Evolutionary conservation across 305 asterid species (phyloP), one percentile per base, ranked within the genome.

Genomic region (Stenogyne calaminthoides): DNA sequence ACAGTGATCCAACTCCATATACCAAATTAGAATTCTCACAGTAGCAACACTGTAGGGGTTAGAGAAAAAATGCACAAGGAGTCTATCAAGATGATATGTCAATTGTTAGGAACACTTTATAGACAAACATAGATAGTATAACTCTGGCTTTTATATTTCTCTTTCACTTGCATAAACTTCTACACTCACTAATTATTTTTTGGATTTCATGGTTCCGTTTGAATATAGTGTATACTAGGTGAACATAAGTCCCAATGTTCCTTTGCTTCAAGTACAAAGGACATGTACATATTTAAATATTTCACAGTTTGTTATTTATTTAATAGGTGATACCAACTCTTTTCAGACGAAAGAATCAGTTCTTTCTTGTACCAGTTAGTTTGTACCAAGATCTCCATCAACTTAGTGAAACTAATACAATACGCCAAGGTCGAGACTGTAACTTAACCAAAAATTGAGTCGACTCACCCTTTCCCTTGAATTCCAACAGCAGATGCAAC

Each of bases 401-500:
- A 67, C 67, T 29, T 62, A 20, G 55, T 55, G 34, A 74, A 69
- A 69, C 25, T 34, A 46, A 9, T 74, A 64, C 9, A 18, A 42
- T 40, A 37, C 47, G 54, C 71, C 60, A 55, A 70, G 55, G 47
- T 47, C 58, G 37, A 29, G 72, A 63, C 5, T 32, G 19, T 34
- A 72, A 72, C 78, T 51, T 67, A 6, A 58, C 44, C 57, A 59
- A 9, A 29, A 78, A 67, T 52, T 18, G 6, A 72, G 32, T 19
- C 81, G 62, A 10, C 92, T 88, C 80, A 92, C 99, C 80, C 92
- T 89, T 73, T 91, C 92, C 75, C 67, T 90, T 32, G 97, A 78
- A 95, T 95, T 72, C 99, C 99, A 77, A 92, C 99, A 83, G 84
- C 82, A 81, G 99, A 90, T 42, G 99, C 99, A 74, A 95, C 99